Conservation (phyloP, 2,329 filamentous ascomycete species). For the Lasiodiplodia citricola region DNA sequence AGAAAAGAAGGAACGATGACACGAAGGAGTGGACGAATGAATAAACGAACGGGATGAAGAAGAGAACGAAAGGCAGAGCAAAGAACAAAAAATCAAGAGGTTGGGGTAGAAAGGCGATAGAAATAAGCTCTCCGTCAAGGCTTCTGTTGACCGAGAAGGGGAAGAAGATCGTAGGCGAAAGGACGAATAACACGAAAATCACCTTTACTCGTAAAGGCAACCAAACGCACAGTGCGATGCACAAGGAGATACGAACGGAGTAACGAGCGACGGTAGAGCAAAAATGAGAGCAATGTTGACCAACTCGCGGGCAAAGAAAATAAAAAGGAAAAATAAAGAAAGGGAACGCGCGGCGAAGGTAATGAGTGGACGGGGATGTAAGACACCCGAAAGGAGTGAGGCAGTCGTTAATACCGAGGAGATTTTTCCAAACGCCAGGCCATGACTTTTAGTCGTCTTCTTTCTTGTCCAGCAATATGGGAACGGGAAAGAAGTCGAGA, state of each 20-base stretch:
- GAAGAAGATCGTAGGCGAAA: conserved; percentile 3
- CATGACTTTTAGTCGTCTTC: not conserved
- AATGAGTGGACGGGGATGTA: conserved; percentile 7
- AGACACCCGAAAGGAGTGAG: not conserved
- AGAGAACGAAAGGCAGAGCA: too few species aligned
- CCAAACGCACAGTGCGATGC: conserved; percentile 7
- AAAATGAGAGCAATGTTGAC: not conserved
- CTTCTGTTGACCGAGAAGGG: conserved; percentile 16
- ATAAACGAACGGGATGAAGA: not conserved
- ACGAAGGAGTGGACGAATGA: not conserved
- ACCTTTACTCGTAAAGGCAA: conserved; percentile 9
- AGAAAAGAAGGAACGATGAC: not conserved
- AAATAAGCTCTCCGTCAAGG: not conserved
- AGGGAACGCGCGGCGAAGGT: conserved; percentile 10
- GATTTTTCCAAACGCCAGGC: conserved; percentile 1
- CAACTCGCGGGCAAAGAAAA: not conserved
- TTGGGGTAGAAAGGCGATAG: not conserved
- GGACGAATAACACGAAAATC: conserved; percentile 4
- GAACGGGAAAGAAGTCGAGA: conserved; percentile 3
- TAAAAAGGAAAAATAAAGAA: not conserved
- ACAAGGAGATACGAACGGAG: not conserved
- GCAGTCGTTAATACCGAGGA: conserved; percentile 6
- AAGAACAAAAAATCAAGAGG: not conserved
- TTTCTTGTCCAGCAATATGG: conserved; percentile 7
- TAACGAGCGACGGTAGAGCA: not conserved